Evolutionary conservation across 2,329 filamentous ascomycete species (phyloP).

Genomic region (Colletotrichum lupini): DNA sequence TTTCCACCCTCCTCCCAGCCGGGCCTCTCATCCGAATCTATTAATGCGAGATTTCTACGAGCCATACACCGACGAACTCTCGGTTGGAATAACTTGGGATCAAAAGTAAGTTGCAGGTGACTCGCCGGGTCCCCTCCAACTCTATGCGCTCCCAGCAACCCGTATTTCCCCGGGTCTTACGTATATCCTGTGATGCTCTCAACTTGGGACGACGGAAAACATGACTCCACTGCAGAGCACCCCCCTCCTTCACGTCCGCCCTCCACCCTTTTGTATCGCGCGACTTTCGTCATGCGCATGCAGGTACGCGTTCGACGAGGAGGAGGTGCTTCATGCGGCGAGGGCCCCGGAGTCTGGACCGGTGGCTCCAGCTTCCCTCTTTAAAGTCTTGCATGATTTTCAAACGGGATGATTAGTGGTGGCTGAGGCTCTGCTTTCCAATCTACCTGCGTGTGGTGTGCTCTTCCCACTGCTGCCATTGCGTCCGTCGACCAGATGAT

Average conservation of each 20-base stretch:
- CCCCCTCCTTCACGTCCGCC: neutral
- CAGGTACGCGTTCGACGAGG: slow-evolving; percentile 29
- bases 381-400: neutral
- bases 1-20: slow-evolving; percentile 5
- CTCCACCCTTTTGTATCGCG: neutral
- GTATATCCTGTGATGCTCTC: neutral
- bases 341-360: slow-evolving; percentile 18
- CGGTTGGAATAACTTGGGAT: neutral
- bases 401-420: slow-evolving; percentile 4
- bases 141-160: neutral
- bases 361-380: slow-evolving; percentile 14
- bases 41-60: neutral
- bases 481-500: no score
- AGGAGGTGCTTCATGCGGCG: slow-evolving; percentile 29
- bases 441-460: neutral
- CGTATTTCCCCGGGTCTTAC: neutral
- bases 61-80: neutral
- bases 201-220: slow-evolving; percentile 27
- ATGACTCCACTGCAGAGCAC: slow-evolving; percentile 10
- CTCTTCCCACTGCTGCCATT: neutral
- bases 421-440: neutral
- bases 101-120: neutral
- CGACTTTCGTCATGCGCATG: slow-evolving; percentile 26
- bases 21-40: slow-evolving; percentile 22
- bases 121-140: neutral